Evolutionary conservation across 73 alveolate species (phyloP).

Genomic region (Tetrahymena elliotti): DNA sequence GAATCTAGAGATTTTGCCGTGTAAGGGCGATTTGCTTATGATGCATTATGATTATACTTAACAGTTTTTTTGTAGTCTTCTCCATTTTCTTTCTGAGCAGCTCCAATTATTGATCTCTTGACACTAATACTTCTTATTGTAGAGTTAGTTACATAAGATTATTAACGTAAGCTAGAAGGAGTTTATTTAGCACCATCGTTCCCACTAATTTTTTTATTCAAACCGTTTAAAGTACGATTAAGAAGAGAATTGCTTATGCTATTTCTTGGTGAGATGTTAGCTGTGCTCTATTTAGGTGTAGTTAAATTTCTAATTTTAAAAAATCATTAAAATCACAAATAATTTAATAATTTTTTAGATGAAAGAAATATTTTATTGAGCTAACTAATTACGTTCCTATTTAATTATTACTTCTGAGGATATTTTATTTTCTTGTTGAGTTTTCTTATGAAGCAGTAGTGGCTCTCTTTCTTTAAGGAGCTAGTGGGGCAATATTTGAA

Average conservation of each 20-base stretch:
- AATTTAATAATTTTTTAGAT: too few species aligned
- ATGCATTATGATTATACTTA: not conserved
- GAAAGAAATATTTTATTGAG: too few species aligned
- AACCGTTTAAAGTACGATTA: not conserved
- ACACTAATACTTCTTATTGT: not conserved
- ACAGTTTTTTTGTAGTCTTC: not conserved
- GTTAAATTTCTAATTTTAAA: not conserved
- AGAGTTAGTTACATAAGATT: not conserved
- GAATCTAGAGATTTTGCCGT: not conserved
- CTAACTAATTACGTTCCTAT: not conserved
- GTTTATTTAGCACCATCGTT: not conserved
- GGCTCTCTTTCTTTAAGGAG: not conserved
- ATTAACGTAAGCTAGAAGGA: not conserved
- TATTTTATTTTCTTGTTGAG: not conserved
- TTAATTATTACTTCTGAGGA: not conserved
- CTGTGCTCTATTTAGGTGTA: not conserved
- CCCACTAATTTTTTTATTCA: not conserved
- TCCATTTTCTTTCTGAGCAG: not conserved
- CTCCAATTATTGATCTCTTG: not conserved
- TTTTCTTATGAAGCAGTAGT: not conserved
- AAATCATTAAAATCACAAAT: not conserved
- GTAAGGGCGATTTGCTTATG: not conserved
- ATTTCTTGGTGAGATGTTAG: not conserved
- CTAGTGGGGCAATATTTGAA: not conserved
- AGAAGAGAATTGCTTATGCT: not conserved